Evolutionary conservation across 495 filamentous ascomycete species (phyloP), one percentile per base, ranked within the genome.

Genomic region (Podospora pseudocomata): DNA sequence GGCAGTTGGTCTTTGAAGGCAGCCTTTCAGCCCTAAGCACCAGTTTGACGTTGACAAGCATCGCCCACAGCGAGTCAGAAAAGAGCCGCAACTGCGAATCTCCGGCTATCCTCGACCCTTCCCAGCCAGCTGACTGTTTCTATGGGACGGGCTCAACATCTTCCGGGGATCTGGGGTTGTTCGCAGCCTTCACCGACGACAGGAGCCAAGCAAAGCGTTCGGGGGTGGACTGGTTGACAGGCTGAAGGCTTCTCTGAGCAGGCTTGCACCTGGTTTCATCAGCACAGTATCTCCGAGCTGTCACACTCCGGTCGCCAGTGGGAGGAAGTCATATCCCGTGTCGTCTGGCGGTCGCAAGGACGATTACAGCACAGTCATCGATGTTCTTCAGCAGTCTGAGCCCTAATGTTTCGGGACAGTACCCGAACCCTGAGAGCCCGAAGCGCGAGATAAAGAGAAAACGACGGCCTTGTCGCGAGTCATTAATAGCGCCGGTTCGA

Each of bases 401-500:
- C 30, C 16, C 62, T 71, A 32, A 67, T 60, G 19, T 65, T 28
- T 70, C 60, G 26, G 60, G 2, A 62, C 6, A 49, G 64, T 20
- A 57, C n/a, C 65, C 65, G 61, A 63, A 57, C 28, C 32, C 32
- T 20, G 15, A 58, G 11, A 61, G 9, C 15, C 65, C 65, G 66
- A 71, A 70, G 63, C 65, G 57, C 58, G 65, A 65, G 66, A 28
- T 27, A 23, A 67, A 9, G 44, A 69, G 26, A 56, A 57, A 34
- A 23, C 18, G 19, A n/a, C 20, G 53, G 61, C 26, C 28, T 60
- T 34, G 28, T 62, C 11, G 63, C 69, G 69, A 71, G 69, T 71
- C 69, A 71, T 71, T 71, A 58, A 55, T 63, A 44, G 26, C 7
- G 30, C 34, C 57, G 30, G 44, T 39, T 65, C 65, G 26, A 67